These are phyloP conservation scores for Aspergillus costaricaensis DNA, from an alignment of 2,329 filamentous ascomycete genomes.

Conservation along the genomic window DNA sequence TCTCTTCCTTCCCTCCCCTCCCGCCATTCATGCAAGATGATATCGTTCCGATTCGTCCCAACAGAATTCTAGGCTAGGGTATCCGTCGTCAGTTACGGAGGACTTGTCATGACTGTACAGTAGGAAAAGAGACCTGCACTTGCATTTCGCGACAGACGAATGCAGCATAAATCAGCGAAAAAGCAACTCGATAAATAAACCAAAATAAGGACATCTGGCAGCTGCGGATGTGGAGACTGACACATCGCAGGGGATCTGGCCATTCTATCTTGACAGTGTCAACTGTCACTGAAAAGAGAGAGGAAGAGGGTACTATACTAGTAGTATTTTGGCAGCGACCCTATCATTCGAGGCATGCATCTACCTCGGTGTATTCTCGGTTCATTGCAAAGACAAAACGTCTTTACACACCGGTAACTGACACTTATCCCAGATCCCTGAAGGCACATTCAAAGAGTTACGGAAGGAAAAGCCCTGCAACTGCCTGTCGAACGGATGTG, in stretches of 20 bases:
- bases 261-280: background rate
- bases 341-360: background rate
- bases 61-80: background rate
- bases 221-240: background rate
- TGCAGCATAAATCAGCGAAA: background rate
- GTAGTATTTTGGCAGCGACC: background rate
- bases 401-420: background rate
- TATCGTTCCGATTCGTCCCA: slow-evolving; percentile 1
- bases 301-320: background rate
- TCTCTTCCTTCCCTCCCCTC: background rate
- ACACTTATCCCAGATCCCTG: background rate
- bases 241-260: background rate
- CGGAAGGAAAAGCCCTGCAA: background rate
- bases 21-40: background rate
- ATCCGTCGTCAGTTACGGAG: background rate
- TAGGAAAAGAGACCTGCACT: background rate
- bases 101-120: background rate
- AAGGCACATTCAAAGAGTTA: background rate
- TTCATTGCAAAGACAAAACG: background rate
- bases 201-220: background rate
- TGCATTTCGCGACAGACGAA: background rate
- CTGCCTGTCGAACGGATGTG: background rate
- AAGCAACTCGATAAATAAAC: background rate
- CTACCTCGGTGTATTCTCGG: slow-evolving; percentile 8
- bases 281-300: slow-evolving; percentile 2